phyloP scores from a whole-genome alignment of 257 asterid species.

The Solanum dulcamara region DNA sequence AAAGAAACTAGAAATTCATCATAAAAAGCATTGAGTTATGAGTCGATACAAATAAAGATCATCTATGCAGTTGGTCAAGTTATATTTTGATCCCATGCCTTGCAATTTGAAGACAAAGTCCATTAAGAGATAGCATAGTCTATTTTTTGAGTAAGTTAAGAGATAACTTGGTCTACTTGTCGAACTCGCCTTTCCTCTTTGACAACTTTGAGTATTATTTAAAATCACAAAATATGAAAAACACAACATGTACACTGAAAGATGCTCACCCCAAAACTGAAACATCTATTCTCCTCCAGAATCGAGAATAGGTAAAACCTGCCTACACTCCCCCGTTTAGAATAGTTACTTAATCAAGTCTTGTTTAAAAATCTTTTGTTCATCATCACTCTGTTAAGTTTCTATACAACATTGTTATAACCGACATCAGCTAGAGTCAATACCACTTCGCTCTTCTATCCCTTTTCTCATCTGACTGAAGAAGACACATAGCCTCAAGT shows the following conservation, averaged over 20 bases:
- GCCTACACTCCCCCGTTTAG: neutral
- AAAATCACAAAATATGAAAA: neutral
- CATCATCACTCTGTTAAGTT: neutral
- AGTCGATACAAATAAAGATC: neutral
- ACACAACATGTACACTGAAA: neutral
- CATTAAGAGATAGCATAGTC: neutral
- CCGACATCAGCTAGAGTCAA: neutral
- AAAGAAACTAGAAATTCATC: neutral
- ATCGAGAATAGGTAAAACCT: neutral
- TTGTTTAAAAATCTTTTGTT: neutral
- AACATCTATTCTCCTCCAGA: neutral
- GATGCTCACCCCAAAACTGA: neutral
- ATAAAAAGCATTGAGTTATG: neutral
- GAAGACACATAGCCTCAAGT: neutral
- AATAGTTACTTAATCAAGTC: neutral
- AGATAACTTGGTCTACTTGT: neutral
- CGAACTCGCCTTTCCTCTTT: neutral
- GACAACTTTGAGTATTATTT: neutral
- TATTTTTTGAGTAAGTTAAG: neutral
- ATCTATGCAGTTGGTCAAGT: neutral
- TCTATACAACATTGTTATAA: neutral
- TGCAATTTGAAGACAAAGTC: neutral
- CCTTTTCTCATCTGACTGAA: neutral
- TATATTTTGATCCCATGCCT: neutral
- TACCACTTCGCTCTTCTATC: neutral